Evolutionary conservation across 208 protist genomes (phyloP).

Genomic region (Acanthamoeba healyi): DNA sequence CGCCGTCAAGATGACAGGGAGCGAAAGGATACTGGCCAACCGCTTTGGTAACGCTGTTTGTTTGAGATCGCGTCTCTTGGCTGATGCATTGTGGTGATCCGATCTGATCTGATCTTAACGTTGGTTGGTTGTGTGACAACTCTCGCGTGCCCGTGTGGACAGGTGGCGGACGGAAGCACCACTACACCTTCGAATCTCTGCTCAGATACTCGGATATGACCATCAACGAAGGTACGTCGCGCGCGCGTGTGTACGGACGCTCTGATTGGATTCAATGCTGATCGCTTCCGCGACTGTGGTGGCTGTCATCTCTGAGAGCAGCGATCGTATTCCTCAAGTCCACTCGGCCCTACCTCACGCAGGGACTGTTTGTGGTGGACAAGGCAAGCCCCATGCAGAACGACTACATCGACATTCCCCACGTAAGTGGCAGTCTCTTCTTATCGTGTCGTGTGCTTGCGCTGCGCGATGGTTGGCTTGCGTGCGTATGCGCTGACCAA

Average conservation of each 20-base stretch:
- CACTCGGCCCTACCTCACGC: background rate
- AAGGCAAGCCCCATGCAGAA: conserved; percentile 16
- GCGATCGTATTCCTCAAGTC: background rate
- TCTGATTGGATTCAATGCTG: background rate
- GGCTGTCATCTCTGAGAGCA: too few species aligned
- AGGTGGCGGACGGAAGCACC: background rate
- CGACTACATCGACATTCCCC: conserved; percentile 44
- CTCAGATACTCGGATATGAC: background rate
- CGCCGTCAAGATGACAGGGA: too few species aligned
- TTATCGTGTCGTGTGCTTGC: background rate
- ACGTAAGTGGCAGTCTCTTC: too few species aligned
- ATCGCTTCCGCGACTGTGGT: background rate
- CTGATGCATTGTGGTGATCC: too few species aligned
- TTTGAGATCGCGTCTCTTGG: too few species aligned
- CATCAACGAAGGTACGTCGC: background rate
- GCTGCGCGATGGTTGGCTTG: background rate
- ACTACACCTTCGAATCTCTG: conserved; percentile 35
- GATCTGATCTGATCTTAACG: too few species aligned
- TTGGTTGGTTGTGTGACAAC: background rate
- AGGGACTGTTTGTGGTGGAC: conserved; percentile 14
- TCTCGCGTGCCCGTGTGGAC: background rate
- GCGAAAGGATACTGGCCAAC: background rate
- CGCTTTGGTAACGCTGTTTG: background rate
- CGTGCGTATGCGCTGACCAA: too few species aligned
- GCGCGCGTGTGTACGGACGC: background rate